Base-by-base conservation (phyloP, 306 rosid species). In the Prunus mume region DNA sequence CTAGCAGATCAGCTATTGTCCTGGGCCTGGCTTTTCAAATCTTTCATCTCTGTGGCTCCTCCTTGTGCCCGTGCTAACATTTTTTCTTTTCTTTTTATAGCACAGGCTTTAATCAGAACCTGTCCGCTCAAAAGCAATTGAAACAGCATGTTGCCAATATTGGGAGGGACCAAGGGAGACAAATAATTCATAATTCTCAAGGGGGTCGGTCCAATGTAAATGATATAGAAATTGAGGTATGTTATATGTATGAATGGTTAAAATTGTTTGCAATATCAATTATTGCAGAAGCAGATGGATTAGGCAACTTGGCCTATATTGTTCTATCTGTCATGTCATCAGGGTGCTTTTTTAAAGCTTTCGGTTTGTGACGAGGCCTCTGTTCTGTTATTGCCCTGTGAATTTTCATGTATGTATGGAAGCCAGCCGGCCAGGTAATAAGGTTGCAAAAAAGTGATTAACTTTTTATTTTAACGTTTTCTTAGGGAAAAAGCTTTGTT, bases 71-170 rank as follows among this genome's bases (percentile, higher is more conserved):
- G 51, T 38, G n/a, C 28, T 67, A 41, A 5, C 20, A 51, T 51
- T 14, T 43, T 45, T 20, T 47, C 3, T 6, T 1, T 1, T 34
- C 41, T 34, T 34, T 34, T 6, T 38, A 38, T 47, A 10, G 4
- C 14, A n/a, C 72, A 45, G 71, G 38, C 72, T 68, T 68, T 68
- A 68, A 69, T 69, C 73, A 27, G 73, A 13, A 69, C 61, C 11
- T 50, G 73, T 69, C 73, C 49, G 60, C 60, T 69, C 20, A 45
- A 41, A 68, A 46, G 72, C 38, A 45, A 22, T 45, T 68, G 55
- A 45, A 68, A 45, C 54, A n/a, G n/a, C n/a, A 68, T 22, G 14
- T 38, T 38, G 2, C 10, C 52, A 65, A 65, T 65, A 25, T 3
- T 5, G 47, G 51, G 34, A 13, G 38, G 55, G 72, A 45, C 54